Evolutionary conservation across 257 asterid species (phyloP).

Genomic region (Craterostigma plantagineum): DNA sequence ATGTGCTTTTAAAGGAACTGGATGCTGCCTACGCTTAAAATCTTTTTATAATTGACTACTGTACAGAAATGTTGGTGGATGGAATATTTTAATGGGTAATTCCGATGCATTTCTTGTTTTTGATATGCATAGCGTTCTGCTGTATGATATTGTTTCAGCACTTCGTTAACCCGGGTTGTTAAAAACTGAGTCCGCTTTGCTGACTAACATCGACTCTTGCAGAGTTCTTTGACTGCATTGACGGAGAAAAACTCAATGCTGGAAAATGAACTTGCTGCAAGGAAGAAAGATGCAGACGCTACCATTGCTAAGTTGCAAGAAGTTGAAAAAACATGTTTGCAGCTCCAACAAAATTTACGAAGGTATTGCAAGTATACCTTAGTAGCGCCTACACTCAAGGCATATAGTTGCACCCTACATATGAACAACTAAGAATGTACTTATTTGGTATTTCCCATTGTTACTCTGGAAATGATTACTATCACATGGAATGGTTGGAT

Average conservation of each 20-base stretch:
- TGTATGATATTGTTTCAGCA: neutral
- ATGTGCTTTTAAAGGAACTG: too few species aligned
- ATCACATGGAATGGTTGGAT: too few species aligned
- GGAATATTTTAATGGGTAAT: too few species aligned
- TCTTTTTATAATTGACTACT: slow-evolving; percentile 1
- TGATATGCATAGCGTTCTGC: neutral
- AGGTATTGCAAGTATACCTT: slow-evolving; percentile 24
- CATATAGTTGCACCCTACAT: too few species aligned
- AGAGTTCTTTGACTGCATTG: slow-evolving; percentile 50
- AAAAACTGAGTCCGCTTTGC: neutral
- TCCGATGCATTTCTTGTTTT: too few species aligned
- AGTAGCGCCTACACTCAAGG: neutral
- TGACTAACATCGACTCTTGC: slow-evolving; percentile 12
- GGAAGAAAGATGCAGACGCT: slow-evolving; percentile 44
- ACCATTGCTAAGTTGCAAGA: slow-evolving; percentile 52
- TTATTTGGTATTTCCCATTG: too few species aligned
- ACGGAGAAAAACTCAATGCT: slow-evolving; percentile 48
- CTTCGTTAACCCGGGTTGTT: neutral
- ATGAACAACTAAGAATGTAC: too few species aligned
- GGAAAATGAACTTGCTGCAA: slow-evolving; percentile 53
- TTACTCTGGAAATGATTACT: too few species aligned
- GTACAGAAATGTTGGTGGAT: too few species aligned
- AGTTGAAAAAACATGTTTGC: slow-evolving; percentile 55
- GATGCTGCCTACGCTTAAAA: too few species aligned
- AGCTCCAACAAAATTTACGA: slow-evolving; percentile 43